Evolutionary conservation across 2,329 filamentous ascomycete genomes (phyloP).

Genomic region (Fusarium sp.): DNA sequence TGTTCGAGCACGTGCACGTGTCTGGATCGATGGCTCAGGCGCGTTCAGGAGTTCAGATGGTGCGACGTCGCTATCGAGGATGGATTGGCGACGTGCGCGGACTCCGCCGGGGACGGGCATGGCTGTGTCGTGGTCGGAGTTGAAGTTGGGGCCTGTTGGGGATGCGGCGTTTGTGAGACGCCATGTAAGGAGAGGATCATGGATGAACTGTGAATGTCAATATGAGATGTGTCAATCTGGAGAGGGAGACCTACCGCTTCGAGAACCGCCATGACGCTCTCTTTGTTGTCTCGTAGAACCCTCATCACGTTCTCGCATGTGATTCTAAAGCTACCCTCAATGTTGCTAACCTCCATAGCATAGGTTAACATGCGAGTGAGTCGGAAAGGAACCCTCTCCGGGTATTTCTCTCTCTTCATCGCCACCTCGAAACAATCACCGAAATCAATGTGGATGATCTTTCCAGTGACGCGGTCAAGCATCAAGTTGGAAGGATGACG

Average conservation of each 20-base stretch:
- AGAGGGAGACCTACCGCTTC: constrained; percentile 81
- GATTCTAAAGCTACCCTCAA: constrained; percentile 97
- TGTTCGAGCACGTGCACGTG: constrained; percentile 65
- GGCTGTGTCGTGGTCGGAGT: constrained; percentile 66
- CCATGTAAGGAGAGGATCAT: constrained; percentile 99
- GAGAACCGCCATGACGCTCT: constrained; percentile 96
- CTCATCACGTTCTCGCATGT: constrained; percentile 99
- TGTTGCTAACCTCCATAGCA: constrained; percentile 99
- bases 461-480: constrained; percentile 94
- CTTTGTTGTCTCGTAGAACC: constrained; percentile 94
- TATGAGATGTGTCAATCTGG: background rate
- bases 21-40: constrained; percentile 56
- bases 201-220: constrained; percentile 78
- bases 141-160: constrained; percentile 74
- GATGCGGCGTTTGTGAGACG: constrained; percentile 76
- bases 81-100: constrained; percentile 72
- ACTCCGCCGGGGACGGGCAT: constrained; percentile 58
- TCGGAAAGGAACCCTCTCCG: constrained; percentile 96
- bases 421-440: constrained; percentile 99
- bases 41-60: constrained; percentile 67
- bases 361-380: constrained; percentile 99
- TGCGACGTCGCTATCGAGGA: constrained; percentile 71
- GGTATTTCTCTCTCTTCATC: constrained; percentile 99
- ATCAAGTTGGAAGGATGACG: constrained; percentile 98
- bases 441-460: constrained; percentile 99